Percentiles rank a stretch among this genome's conserved stretches.
Conservation (phyloP, 176 grass and related monocot species). For the Oryza coarctata region DNA sequence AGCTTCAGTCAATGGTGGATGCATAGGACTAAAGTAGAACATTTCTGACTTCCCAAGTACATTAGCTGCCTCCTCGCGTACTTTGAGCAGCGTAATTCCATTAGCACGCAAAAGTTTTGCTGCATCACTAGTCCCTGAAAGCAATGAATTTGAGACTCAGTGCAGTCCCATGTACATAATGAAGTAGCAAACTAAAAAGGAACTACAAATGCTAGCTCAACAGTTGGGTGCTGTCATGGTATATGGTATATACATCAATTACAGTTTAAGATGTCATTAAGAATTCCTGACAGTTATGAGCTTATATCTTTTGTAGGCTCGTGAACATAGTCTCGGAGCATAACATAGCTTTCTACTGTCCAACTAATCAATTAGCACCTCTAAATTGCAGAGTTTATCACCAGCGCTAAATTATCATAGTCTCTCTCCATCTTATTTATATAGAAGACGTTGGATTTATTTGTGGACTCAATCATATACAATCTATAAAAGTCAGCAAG, state of each 20-base stretch:
- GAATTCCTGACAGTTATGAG: background rate
- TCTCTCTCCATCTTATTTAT: background rate
- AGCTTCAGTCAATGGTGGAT: slow-evolving; percentile 69
- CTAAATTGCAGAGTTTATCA: background rate
- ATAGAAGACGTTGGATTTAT: background rate
- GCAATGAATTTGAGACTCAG: slow-evolving; percentile 23
- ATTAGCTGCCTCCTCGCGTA: slow-evolving; percentile 64
- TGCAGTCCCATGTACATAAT: slow-evolving; percentile 13
- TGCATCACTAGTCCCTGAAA: slow-evolving; percentile 75
- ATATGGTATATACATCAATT: background rate
- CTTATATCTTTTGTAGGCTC: slow-evolving; percentile 17
- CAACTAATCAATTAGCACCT: background rate
- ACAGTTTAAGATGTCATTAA: slow-evolving; percentile 3
- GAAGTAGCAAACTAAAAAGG: slow-evolving; percentile 18
- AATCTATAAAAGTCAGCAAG: background rate
- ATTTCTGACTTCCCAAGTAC: slow-evolving; percentile 82
- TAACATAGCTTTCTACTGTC: slow-evolving; percentile 7
- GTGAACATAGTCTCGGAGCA: background rate
- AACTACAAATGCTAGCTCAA: slow-evolving; percentile 31
- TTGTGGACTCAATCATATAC: background rate
- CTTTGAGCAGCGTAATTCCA: slow-evolving; percentile 74
- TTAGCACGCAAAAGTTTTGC: slow-evolving; percentile 82
- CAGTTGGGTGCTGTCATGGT: background rate
- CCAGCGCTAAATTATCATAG: background rate
- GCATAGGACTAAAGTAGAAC: slow-evolving; percentile 58